phyloP scores from a whole-genome alignment of 257 asterid species.

The Petrea volubilis region DNA sequence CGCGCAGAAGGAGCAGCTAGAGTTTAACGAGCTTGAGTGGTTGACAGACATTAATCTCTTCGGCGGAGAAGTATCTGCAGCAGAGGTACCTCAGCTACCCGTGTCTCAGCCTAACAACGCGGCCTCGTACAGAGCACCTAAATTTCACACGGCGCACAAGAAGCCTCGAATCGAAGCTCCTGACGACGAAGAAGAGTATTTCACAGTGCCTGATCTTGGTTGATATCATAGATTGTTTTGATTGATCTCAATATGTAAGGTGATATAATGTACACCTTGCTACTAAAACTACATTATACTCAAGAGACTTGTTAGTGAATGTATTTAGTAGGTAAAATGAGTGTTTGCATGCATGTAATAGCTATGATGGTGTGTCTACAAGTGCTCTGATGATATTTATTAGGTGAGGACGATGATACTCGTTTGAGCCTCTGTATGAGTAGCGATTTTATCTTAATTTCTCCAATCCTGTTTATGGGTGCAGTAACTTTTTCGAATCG shows the following conservation, averaged over 20 bases:
- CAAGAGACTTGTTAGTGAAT: constrained; percentile 3
- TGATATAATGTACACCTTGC: background rate
- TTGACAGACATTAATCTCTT: constrained; percentile 58
- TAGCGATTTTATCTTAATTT: too few relatives aligned
- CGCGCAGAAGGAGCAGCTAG: constrained; percentile 81
- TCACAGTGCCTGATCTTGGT: constrained; percentile 95
- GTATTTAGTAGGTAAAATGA: constrained; percentile 18
- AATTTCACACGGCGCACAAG: constrained; percentile 54
- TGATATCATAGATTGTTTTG: constrained; percentile 26
- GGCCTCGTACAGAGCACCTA: constrained; percentile 37
- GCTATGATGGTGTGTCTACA: background rate
- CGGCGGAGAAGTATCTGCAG: constrained; percentile 67
- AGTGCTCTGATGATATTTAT: background rate
- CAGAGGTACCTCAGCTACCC: constrained; percentile 87
- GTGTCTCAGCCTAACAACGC: constrained; percentile 44
- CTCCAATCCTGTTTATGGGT: too few relatives aligned
- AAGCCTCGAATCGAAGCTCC: constrained; percentile 64
- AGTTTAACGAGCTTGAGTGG: constrained; percentile 82
- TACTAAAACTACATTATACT: background rate
- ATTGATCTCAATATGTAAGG: background rate
- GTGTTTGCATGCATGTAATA: constrained; percentile 4
- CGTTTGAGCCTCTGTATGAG: constrained; percentile 5
- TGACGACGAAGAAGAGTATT: constrained; percentile 69
- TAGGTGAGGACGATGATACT: background rate
- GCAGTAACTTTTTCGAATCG: too few relatives aligned